A percentile compares a stretch with the other conserved stretches of the same genome.
phyloP scores from a whole-genome alignment of 805 yeast species.

The Yamadazyma kitorensis region DNA sequence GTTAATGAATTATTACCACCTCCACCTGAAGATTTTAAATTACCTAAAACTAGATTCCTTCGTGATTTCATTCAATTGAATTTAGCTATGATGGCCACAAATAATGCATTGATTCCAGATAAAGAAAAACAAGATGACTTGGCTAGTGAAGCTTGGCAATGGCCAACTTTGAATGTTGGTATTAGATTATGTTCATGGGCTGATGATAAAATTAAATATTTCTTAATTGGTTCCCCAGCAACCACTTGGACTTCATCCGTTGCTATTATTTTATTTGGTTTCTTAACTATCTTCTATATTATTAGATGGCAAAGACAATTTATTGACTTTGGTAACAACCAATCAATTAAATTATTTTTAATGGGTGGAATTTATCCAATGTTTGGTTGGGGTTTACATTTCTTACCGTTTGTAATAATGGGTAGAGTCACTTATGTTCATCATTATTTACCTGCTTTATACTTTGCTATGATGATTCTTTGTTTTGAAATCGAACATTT shows the following conservation, averaged over 20 bases:
- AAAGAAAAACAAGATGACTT: constrained; percentile 65
- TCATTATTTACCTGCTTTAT: constrained; percentile 93
- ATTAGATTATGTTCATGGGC: constrained; percentile 79
- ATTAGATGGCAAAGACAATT: constrained; percentile 72
- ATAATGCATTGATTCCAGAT: constrained; percentile 80
- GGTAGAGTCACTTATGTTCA: constrained; percentile 96
- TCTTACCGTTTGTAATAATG: constrained; percentile 85
- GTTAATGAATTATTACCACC: constrained; percentile 55
- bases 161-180: constrained; percentile 71
- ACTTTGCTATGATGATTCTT: constrained; percentile 83
- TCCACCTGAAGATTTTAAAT: constrained; percentile 57
- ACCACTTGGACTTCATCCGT: constrained; percentile 66
- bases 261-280: constrained; percentile 54
- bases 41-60: constrained; percentile 73
- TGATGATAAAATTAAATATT: constrained; percentile 52
- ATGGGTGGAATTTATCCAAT: constrained; percentile 84
- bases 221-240: constrained; percentile 68
- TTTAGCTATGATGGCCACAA: constrained; percentile 80
- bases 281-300: constrained; percentile 38
- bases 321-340: constrained; percentile 46
- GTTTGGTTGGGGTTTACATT: constrained; percentile 88
- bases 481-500: constrained; percentile 56
- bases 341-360: constrained; percentile 49
- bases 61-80: constrained; percentile 70
- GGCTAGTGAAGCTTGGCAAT: constrained; percentile 79